Conservation (phyloP, 2,329 filamentous ascomycete genomes). For the Sclerotinia glacialis region DNA sequence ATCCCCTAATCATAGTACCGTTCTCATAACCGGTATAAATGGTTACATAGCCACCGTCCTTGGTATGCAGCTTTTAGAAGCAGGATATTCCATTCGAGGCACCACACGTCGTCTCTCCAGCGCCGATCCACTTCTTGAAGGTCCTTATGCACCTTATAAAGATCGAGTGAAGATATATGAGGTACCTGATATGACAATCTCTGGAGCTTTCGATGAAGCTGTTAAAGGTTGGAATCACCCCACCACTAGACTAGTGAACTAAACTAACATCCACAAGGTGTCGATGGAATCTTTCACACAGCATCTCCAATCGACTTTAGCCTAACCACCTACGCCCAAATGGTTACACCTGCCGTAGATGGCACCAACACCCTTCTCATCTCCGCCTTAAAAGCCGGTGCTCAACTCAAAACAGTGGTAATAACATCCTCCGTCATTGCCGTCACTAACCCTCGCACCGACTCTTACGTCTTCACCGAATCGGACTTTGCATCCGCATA, state of each 20-base stretch:
- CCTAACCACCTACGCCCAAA: constrained; percentile 36
- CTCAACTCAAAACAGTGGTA: constrained; percentile 44
- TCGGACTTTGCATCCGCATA: constrained; percentile 38
- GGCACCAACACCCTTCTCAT: constrained; percentile 36
- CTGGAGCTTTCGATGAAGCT: constrained; percentile 37
- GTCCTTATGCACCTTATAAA: constrained; percentile 34
- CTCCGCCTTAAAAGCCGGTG: constrained; percentile 37
- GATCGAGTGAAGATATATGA: constrained; percentile 35
- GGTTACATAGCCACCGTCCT: constrained; percentile 40
- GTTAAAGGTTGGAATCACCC: constrained; percentile 28
- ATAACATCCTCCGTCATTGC: constrained; percentile 41
- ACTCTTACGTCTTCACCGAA: constrained; percentile 34
- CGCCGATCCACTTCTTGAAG: constrained; percentile 31
- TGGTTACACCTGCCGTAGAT: constrained; percentile 33
- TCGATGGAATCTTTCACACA: constrained; percentile 38
- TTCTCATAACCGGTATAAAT: constrained; percentile 40
- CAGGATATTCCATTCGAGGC: constrained; percentile 38
- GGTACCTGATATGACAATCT: constrained; percentile 36
- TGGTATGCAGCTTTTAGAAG: constrained; percentile 33
- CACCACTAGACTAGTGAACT: neutral
- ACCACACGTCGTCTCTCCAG: constrained; percentile 35
- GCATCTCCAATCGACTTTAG: constrained; percentile 38
- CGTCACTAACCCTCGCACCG: constrained; percentile 30
- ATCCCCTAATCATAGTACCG: constrained; percentile 33
- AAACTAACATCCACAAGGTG: constrained; percentile 25